Base-by-base conservation (phyloP, 345 rosid genomes). In the Gossypium australe region DNA sequence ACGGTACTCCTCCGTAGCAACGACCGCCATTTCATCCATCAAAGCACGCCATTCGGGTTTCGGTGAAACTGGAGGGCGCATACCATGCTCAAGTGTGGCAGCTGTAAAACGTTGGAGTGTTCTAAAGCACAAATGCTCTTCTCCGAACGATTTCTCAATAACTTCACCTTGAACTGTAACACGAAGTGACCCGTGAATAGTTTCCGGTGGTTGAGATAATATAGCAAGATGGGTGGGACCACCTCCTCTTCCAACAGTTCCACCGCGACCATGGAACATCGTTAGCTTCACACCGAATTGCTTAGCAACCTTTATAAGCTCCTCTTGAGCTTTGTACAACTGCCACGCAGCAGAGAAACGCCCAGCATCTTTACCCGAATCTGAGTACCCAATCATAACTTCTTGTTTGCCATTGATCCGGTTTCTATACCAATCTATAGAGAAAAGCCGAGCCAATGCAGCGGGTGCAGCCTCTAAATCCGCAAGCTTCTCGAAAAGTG, bases 201-300 rank as follows among this genome's bases (percentile, higher is more conserved):
- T 95, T 38, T 95, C 99, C 2, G 99, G 99, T 11, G 98, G 99
- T 86, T 96, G 97, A 82, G 99, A 96, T 86, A 93, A 80, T 75
- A 93, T 96, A 80, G 99, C 99, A 75, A 95, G 97, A 85, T 95
- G 98, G 62, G 98, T 93, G 41, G 99, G 99, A 64, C 99, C 98
- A 71, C 99, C 99, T 76, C 99, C 99, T 86, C 99, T 86, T 79
- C 99, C 99, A 27, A 96, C 98, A 1, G 98, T 96, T 55, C 99
- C 99, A 78, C 99, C 99, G 68, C 98, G 97, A 34, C 99, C 99
- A 75, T 96, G 99, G 86, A 96, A 96, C 98, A 96, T 93, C 3
- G 99, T 96, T 18, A 96, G 89, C 85, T 96, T 96, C 53, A 96
- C 90, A 58, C 98, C 94, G 70, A 52, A 90, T 62, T 88, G 10